These are phyloP conservation scores for Porpolomopsis calyptriformis DNA, from an alignment of 768 basidiomycete genomes.

Conservation along the genomic window DNA sequence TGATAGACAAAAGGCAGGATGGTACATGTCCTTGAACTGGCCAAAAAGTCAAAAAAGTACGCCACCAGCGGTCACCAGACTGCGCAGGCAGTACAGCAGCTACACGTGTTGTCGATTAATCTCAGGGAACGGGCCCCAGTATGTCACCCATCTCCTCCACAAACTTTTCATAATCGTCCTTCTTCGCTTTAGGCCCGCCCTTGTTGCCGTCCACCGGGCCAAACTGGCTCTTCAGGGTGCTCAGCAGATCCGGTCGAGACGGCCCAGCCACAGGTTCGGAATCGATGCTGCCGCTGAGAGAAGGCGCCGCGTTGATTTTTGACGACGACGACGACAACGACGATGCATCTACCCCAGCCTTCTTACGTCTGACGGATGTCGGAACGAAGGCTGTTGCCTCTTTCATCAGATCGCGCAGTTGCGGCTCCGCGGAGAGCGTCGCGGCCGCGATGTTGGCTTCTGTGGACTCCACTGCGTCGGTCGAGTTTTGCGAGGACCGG, in stretches of 20 bases:
- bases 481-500: constrained; percentile 14
- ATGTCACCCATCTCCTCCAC: constrained; percentile 69
- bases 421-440: constrained; percentile 73
- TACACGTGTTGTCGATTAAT: too few species aligned
- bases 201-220: constrained; percentile 25
- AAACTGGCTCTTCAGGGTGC: constrained; percentile 50
- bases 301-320: constrained; percentile 58
- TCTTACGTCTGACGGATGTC: constrained; percentile 68
- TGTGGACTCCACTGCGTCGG: constrained; percentile 23
- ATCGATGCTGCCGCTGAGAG: constrained; percentile 27
- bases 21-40: neutral
- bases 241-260: constrained; percentile 57
- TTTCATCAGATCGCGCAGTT: constrained; percentile 88
- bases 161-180: constrained; percentile 69
- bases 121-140: constrained; percentile 21
- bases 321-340: constrained; percentile 27
- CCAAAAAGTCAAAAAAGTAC: too few species aligned
- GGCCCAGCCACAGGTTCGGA: constrained; percentile 21
- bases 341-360: constrained; percentile 21
- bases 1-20: neutral
- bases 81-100: too few species aligned
- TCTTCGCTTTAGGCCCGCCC: constrained; percentile 23
- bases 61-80: neutral
- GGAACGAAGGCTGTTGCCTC: constrained; percentile 93
- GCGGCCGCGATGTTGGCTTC: constrained; percentile 39